Conservation (phyloP, 371 early-diverging fungal genomes). For the Parasitella parasitica region DNA sequence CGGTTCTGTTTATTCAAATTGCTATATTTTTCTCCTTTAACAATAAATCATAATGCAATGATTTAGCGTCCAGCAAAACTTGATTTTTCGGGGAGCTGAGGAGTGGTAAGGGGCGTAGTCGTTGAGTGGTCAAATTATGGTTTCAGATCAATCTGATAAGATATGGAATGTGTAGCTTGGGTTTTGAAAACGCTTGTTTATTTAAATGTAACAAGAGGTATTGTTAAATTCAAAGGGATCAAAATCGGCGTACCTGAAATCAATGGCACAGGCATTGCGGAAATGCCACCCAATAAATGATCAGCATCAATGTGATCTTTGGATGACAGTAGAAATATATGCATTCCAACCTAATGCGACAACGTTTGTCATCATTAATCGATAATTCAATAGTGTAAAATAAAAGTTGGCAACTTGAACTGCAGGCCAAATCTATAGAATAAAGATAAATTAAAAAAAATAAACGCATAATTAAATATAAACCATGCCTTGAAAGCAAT, state of each 20-base stretch:
- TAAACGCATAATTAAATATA: background rate
- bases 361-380: conserved; percentile 65
- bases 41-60: background rate
- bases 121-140: background rate
- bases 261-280: conserved; percentile 44
- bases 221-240: conserved; percentile 40
- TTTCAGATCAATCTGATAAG: background rate
- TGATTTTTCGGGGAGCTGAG: background rate
- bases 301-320: conserved; percentile 21
- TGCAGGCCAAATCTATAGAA: conserved; percentile 62
- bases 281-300: conserved; percentile 24
- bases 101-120: background rate
- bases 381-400: conserved; percentile 68
- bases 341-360: conserved; percentile 77
- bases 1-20: background rate
- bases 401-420: conserved; percentile 75
- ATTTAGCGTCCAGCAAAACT: background rate
- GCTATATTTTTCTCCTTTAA: no score
- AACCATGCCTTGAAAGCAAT: no score
- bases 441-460: background rate
- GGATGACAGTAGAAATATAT: conserved; percentile 62
- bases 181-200: no score
- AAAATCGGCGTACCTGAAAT: conserved; percentile 54
- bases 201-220: conserved; percentile 47
- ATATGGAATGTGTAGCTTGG: no score